A percentile compares a stretch with the other conserved stretches of the same genome.
Evolutionary conservation across 2,329 filamentous ascomycete genomes (phyloP).

Genomic region (Colletotrichum zoysiae): DNA sequence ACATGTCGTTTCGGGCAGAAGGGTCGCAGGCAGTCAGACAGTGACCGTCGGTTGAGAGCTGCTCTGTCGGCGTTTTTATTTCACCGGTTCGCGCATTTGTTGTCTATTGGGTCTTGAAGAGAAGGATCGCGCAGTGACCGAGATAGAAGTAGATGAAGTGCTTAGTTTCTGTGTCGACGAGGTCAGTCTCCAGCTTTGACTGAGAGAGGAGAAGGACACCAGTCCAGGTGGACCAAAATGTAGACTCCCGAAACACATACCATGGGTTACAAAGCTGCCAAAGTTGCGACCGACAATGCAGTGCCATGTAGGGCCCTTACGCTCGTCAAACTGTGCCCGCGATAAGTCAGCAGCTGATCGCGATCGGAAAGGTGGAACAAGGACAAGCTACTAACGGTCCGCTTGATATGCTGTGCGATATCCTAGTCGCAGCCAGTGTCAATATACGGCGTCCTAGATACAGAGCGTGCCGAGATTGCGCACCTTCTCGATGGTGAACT

Average conservation of each 20-base stretch:
- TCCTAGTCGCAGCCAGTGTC: slow-evolving; percentile 68
- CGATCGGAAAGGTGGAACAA: not conserved
- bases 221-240: not conserved
- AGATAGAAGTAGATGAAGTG: slow-evolving; percentile 99
- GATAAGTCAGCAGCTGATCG: slow-evolving; percentile 14
- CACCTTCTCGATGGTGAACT: slow-evolving; percentile 74
- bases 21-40: slow-evolving; percentile 24
- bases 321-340: slow-evolving; percentile 85
- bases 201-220: no score
- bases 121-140: slow-evolving; percentile 95
- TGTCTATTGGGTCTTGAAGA: slow-evolving; percentile 96
- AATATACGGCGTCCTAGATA: slow-evolving; percentile 29
- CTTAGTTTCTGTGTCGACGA: slow-evolving; percentile 81
- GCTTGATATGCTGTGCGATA: slow-evolving; percentile 96
- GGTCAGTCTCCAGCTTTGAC: not conserved
- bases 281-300: slow-evolving; percentile 99
- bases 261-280: slow-evolving; percentile 98
- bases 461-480: slow-evolving; percentile 23
- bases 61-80: slow-evolving; percentile 9
- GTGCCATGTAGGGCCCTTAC: slow-evolving; percentile 98
- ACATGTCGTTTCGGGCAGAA: slow-evolving; percentile 13
- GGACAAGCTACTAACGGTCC: slow-evolving; percentile 72
- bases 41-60: slow-evolving; percentile 1
- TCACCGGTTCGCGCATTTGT: slow-evolving; percentile 10
- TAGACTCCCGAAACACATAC: slow-evolving; percentile 65